A percentile compares a stretch with the other conserved stretches of the same genome.
Evolutionary conservation across 2,329 filamentous ascomycete species (phyloP).

Genomic region (Exserohilum rostratum): DNA sequence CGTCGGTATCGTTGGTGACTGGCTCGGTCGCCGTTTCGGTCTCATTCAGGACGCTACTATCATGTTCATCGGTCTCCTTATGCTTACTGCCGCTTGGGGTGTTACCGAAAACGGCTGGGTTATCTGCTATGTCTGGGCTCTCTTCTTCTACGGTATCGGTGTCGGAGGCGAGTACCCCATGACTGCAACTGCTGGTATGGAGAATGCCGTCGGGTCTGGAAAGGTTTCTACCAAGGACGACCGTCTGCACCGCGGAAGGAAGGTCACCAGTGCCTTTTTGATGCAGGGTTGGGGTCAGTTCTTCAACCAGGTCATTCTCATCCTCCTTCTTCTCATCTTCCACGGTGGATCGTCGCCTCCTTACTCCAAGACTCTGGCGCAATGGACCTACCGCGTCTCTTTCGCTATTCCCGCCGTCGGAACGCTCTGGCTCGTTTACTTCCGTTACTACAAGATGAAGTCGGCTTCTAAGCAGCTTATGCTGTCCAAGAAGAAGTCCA

Average conservation of each 20-base stretch:
- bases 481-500: constrained; percentile 80
- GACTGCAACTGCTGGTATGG: constrained; percentile 94
- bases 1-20: constrained; percentile 80
- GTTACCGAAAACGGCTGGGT: constrained; percentile 89
- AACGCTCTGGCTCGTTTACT: constrained; percentile 94
- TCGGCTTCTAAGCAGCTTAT: constrained; percentile 82
- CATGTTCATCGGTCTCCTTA: constrained; percentile 91
- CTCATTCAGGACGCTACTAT: constrained; percentile 92
- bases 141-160: constrained; percentile 84
- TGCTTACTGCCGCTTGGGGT: constrained; percentile 92
- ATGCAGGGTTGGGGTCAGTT: constrained; percentile 99
- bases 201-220: constrained; percentile 83
- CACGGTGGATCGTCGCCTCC: constrained; percentile 77
- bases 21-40: constrained; percentile 90
- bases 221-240: constrained; percentile 90
- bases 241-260: constrained; percentile 91
- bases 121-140: constrained; percentile 92
- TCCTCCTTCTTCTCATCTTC: constrained; percentile 85
- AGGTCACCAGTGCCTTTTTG: constrained; percentile 93
- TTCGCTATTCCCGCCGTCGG: constrained; percentile 91
- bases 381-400: constrained; percentile 90
- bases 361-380: constrained; percentile 76
- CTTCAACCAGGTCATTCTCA: constrained; percentile 88
- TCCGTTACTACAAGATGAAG: constrained; percentile 93
- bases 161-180: constrained; percentile 92